A percentile compares a stretch with the other conserved stretches of the same genome.
These are phyloP conservation scores for Acer negundo DNA, from an alignment of 345 rosid species.

Conservation along the genomic window DNA sequence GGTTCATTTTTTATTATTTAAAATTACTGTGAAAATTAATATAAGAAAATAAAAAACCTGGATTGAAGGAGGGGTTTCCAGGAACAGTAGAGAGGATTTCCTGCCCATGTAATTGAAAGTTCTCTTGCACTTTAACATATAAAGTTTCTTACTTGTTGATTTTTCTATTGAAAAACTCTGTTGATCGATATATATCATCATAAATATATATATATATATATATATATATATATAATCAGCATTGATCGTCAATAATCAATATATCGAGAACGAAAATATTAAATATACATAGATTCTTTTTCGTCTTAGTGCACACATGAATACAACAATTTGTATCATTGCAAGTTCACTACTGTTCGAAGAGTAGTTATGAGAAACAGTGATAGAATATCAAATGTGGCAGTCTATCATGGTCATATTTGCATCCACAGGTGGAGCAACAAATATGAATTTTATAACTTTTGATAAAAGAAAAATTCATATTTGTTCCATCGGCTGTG, in stretches of 20 bases:
- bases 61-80: slow-evolving; percentile 33
- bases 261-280: no score
- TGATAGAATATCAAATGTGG: neutral
- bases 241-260: no score
- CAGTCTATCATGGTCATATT: slow-evolving; percentile 10
- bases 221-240: no score
- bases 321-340: no score
- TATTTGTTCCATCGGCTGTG: slow-evolving; percentile 51
- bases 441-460: slow-evolving; percentile 30
- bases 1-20: neutral
- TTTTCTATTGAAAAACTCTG: slow-evolving; percentile 33
- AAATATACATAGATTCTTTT: no score
- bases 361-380: neutral
- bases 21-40: neutral
- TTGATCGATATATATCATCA: neutral
- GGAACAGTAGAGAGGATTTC: slow-evolving; percentile 44
- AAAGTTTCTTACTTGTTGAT: slow-evolving; percentile 31
- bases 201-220: no score
- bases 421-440: slow-evolving; percentile 27
- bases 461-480: slow-evolving; percentile 18
- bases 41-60: slow-evolving; percentile 23
- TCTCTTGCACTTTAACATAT: slow-evolving; percentile 32
- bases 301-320: no score
- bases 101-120: slow-evolving; percentile 39
- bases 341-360: no score